These are phyloP conservation scores for Funneliformis caledonium DNA, from an alignment of 371 early-diverging fungal species.

Conservation along the genomic window DNA sequence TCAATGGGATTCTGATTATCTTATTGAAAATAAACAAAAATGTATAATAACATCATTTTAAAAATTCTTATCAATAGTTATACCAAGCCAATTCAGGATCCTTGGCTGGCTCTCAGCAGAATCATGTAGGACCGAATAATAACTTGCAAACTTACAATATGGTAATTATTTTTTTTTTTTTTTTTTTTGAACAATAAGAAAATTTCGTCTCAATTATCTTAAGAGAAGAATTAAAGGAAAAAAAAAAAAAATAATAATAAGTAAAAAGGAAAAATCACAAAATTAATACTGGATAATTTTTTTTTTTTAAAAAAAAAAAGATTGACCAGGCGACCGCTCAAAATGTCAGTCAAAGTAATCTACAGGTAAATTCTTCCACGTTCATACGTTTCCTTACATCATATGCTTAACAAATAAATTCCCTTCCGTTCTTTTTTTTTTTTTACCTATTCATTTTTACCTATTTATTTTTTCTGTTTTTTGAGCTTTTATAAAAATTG, in stretches of 20 bases:
- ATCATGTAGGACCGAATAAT: neutral
- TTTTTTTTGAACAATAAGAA: slow-evolving; percentile 8
- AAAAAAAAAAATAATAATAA: neutral
- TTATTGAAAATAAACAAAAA: neutral
- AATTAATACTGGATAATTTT: neutral
- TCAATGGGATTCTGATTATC: too few species aligned
- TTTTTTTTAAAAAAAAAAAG: neutral
- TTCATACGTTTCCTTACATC: neutral
- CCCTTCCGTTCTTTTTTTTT: neutral
- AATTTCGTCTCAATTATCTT: neutral
- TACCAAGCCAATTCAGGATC: neutral
- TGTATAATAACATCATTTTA: neutral
- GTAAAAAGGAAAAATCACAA: too few species aligned
- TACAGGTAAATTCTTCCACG: neutral
- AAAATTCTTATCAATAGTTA: neutral
- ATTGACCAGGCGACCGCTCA: neutral
- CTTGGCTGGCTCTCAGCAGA: neutral
- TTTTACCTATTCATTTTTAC: too few species aligned
- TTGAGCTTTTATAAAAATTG: neutral
- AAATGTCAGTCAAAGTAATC: neutral
- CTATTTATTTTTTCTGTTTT: neutral
- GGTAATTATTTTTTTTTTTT: neutral
- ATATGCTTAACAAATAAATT: neutral
- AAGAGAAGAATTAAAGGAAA: neutral
- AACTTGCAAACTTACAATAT: neutral